Percentiles rank a stretch among this genome's conserved stretches.
Conservation (phyloP, 2,329 filamentous ascomycete genomes). For the Trichoderma simmonsii region DNA sequence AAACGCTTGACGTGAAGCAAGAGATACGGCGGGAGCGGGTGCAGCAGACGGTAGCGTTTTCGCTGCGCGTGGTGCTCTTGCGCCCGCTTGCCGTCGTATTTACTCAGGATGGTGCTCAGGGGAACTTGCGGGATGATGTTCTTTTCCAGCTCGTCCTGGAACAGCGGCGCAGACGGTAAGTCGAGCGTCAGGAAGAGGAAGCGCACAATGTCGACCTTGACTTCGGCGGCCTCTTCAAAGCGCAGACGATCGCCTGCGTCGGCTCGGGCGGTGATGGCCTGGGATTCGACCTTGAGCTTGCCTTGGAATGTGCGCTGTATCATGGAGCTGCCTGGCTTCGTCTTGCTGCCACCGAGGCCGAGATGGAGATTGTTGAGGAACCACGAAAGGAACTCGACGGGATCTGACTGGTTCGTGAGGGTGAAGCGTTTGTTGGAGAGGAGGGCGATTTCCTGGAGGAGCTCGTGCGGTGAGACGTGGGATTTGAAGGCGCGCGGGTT, state of each 20-base stretch:
- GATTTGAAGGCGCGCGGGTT: constrained; percentile 94
- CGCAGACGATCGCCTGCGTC: constrained; percentile 83
- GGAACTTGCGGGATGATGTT: constrained; percentile 96
- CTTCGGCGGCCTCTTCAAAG: constrained; percentile 85
- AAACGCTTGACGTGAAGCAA: constrained; percentile 97
- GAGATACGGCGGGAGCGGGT: constrained; percentile 87
- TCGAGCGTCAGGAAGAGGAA: constrained; percentile 94
- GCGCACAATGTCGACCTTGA: constrained; percentile 71
- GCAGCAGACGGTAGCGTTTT: constrained; percentile 82
- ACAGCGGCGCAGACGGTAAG: constrained; percentile 84
- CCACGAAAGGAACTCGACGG: constrained; percentile 95
- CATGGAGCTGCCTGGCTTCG: constrained; percentile 79
- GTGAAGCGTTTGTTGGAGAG: constrained; percentile 91
- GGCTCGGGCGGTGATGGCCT: constrained; percentile 87
- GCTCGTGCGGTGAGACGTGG: constrained; percentile 94
- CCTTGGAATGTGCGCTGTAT: constrained; percentile 94
- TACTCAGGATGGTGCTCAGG: constrained; percentile 76
- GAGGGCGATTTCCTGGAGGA: constrained; percentile 90
- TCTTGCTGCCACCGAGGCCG: constrained; percentile 83
- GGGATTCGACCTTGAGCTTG: constrained; percentile 84
- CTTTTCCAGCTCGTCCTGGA: constrained; percentile 89
- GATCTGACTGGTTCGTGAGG: constrained; percentile 86
- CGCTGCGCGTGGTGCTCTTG: constrained; percentile 88
- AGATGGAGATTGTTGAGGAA: constrained; percentile 95
- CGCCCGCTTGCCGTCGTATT: constrained; percentile 85